Percentiles rank a stretch among this genome's conserved stretches.
These are phyloP conservation scores for Aspergillus aculeatinus DNA, from an alignment of 2,329 filamentous ascomycete species.

Conservation along the genomic window DNA sequence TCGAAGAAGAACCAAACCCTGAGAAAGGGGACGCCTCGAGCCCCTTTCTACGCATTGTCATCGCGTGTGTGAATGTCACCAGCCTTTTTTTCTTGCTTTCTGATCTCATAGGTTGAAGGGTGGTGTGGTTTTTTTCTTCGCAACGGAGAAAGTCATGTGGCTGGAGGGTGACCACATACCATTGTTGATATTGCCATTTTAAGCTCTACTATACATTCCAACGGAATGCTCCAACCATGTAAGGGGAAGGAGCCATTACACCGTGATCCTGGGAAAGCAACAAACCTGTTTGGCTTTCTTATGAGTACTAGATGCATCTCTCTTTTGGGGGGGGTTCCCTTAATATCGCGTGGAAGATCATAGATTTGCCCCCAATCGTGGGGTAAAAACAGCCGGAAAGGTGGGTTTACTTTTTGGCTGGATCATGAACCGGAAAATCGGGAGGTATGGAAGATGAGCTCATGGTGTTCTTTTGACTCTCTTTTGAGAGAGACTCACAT, in stretches of 20 bases:
- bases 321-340: background rate
- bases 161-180: conserved; percentile 15
- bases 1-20: background rate
- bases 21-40: conserved; percentile 1
- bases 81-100: background rate
- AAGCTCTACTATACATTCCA: conserved; percentile 12
- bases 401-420: background rate
- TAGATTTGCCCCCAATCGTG: background rate
- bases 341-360: background rate
- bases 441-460: background rate
- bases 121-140: background rate
- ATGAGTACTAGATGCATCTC: too few species aligned
- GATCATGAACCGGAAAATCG: background rate
- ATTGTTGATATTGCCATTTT: conserved; percentile 15
- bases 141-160: conserved; percentile 1
- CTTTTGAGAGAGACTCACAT: background rate
- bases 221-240: conserved; percentile 20
- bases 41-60: background rate
- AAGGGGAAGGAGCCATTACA: conserved; percentile 10
- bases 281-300: background rate
- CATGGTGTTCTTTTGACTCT: background rate
- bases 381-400: background rate
- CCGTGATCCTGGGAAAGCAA: background rate
- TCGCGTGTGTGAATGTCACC: background rate
- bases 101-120: background rate